Evolutionary conservation across 2,329 filamentous ascomycete genomes (phyloP).

Genomic region (Diaporthe citri): DNA sequence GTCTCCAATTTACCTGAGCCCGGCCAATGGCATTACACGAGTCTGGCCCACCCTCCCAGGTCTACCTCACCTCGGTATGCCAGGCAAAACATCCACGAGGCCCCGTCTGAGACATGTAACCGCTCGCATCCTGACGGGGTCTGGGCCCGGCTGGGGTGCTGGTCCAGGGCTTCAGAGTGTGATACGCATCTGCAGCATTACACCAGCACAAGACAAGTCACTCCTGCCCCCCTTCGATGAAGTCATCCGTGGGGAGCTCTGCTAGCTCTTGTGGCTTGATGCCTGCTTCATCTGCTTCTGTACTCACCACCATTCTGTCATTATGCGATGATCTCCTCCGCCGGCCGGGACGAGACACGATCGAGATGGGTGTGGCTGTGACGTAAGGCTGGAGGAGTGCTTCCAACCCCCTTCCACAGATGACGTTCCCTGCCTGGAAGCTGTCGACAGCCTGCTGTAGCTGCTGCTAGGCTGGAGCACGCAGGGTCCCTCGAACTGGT

Average conservation of each 20-base stretch:
- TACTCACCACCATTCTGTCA: conserved; percentile 16
- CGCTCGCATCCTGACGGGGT: conserved; percentile 14
- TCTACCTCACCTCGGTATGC: conserved; percentile 11
- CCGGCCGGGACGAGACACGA: conserved; percentile 15
- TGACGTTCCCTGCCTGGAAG: conserved; percentile 36
- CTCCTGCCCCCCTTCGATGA: conserved; percentile 33
- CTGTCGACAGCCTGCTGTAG: conserved; percentile 27
- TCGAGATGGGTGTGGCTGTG: conserved; percentile 41
- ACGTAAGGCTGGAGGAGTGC: conserved; percentile 35
- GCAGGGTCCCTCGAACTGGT: conserved; percentile 14
- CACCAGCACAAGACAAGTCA: conserved; percentile 19
- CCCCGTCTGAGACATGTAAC: conserved; percentile 33
- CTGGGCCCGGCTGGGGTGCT: conserved; percentile 13
- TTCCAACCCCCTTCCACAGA: conserved; percentile 24
- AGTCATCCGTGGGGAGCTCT: conserved; percentile 38
- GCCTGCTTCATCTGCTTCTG: conserved; percentile 31
- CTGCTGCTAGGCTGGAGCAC: conserved; percentile 6
- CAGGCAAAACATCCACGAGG: conserved; percentile 10
- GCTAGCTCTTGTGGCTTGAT: conserved; percentile 33
- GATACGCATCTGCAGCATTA: conserved; percentile 30
- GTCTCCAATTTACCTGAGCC: conserved; percentile 3
- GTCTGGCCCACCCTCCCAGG: conserved; percentile 26
- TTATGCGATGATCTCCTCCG: conserved; percentile 29
- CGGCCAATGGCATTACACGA: conserved; percentile 40
- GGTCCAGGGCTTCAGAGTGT: conserved; percentile 1